Base-by-base conservation (phyloP, 2,329 filamentous ascomycete genomes). In the Xylaria digitata region DNA sequence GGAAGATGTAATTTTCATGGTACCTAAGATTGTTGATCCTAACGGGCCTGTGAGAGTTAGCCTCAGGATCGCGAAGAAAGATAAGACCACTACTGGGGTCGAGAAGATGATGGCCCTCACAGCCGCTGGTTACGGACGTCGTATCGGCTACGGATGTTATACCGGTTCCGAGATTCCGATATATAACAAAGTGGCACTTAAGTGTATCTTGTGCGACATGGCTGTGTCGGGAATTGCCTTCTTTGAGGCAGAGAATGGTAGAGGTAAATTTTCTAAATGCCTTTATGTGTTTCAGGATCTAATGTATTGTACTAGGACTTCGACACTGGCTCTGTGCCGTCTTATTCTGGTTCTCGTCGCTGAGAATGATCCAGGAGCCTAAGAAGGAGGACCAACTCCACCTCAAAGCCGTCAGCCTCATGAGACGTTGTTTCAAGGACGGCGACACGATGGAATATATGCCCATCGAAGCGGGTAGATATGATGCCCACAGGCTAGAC, bases 291-390 rank as follows among this genome's bases (percentile, higher is more conserved):
- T 5, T 34, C 49, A n/a, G 49, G 21, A 3, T 49, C 21, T 26
- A 49, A 26, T 49, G 9, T 7, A 6, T 19, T 19, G 7, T 19
- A 2, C 17, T 32, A 52, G 49, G 49, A 15, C 26, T 19, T 32
- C 49, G 49, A 52, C 11, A 52, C 49, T 52, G 49, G 49, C 6
- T 52, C 49, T 52, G 49, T 8, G 17, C 6, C 15, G 26, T n/a
- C 17, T 9, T 52, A 3, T 52, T 52, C 17, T 34, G 4, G 9
- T 52, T 9, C 2, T 2, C 26, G 6, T 13, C 3, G 26, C 26
- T 0, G 26, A 26, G 3, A 26, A 19, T 11, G 26, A 34, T 34
- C 26, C 2, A 8, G 5, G 23, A 50, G 23, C 6, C 15, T 17
- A 50, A 6, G 13, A 4, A 13, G 6, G 26, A 3, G 6, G 49